Evolutionary conservation across 306 rosid genomes (phyloP).

Genomic region (Dalbergia cultrata): DNA sequence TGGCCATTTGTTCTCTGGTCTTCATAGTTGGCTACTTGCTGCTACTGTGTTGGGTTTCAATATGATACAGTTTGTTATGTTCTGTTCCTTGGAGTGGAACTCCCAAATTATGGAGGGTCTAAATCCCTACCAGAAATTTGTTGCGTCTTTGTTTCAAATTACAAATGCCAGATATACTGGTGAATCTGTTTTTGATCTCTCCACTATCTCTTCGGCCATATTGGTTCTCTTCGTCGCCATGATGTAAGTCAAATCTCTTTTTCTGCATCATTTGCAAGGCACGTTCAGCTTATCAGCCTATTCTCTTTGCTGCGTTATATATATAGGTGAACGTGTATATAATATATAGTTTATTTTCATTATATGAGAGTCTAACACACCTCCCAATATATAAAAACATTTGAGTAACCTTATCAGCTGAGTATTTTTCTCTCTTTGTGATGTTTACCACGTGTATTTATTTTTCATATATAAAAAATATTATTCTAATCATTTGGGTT

Average conservation of each 20-base stretch:
- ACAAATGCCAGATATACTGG: constrained; percentile 72
- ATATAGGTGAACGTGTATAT: no score
- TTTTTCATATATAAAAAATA: no score
- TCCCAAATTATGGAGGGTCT: constrained; percentile 64
- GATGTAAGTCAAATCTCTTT: constrained; percentile 61
- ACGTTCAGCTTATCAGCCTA: no score
- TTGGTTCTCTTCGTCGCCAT: constrained; percentile 68
- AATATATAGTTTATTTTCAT: no score
- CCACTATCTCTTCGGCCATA: constrained; percentile 67
- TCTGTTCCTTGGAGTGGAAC: constrained; percentile 74
- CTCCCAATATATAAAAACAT: no score
- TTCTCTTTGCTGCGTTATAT: no score
- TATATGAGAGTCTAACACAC: no score
- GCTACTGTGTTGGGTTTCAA: constrained; percentile 58
- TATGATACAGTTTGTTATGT: constrained; percentile 55
- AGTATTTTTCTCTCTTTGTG: no score
- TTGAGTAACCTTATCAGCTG: no score
- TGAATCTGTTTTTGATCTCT: constrained; percentile 73
- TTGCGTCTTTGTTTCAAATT: constrained; percentile 62
- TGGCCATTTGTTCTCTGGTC: constrained; percentile 56
- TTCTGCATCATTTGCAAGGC: not conserved
- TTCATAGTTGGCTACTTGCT: constrained; percentile 51
- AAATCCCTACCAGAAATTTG: constrained; percentile 58
- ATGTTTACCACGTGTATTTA: no score
- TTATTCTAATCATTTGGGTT: no score